Evolutionary conservation across 768 basidiomycete species (phyloP), one percentile per base, ranked within the genome.

Genomic region (Phanerodontia chrysosporium): DNA sequence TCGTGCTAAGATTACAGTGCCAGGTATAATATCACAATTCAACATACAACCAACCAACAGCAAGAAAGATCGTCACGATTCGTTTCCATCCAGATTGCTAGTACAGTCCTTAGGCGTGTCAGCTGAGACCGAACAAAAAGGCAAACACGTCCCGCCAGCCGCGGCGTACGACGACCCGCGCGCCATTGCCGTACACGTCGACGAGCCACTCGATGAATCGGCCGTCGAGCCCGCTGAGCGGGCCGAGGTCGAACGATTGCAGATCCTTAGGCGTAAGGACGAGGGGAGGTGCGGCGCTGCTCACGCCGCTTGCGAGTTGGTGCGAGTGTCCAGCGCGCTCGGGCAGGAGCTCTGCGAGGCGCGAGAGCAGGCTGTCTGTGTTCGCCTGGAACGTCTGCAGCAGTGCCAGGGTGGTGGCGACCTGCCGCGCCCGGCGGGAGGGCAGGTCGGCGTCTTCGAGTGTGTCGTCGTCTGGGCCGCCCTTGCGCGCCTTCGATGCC

Each of bases 121-220:
- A 76, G 45, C 73, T 62, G 12, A 78, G 70, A 14, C 78, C 78
- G 42, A 80, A 70, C 16, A 81, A 62, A 14, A 75, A 68, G 0
- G 74, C 69, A 12, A 80, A 60, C 1, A 81, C 51, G 58, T 80
- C 79, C 49, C 74, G 73, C 79, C 79, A 80, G 1, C 78, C 73
- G 18, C 76, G 67, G 55, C 69, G 73, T 39, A 80, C 76, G 42
- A 72, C 70, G 21, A 78, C 67, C 46, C 64, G 64, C 3, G 62
- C 64, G 0, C 78, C 77, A 2, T 75, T 75, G 4, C 78, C 83
- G 59, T 87, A 88, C 70, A 89, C 87, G 52, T 78, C 78, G 1
- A 78, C 82, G 18, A 94, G 74, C 89, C 89, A 92, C 68, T 90
- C 89, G 32, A 92, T 73, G 67, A 92, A 92, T 45, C 75, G 77